Base-by-base conservation (phyloP, 495 filamentous ascomycete species). In the Penicillium simplicissimum region DNA sequence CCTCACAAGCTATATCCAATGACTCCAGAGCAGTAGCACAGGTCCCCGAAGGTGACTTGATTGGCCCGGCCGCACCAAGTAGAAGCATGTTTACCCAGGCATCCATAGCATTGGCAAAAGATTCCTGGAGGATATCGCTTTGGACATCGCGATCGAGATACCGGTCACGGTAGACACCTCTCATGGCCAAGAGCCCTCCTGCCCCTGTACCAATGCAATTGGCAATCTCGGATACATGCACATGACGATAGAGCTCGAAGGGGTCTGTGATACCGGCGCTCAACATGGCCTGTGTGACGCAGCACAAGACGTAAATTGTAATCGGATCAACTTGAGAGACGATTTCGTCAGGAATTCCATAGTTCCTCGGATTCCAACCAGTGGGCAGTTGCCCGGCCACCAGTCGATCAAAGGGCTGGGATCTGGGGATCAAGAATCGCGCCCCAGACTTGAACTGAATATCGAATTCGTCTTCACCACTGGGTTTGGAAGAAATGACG, bases 31-130 rank as follows among this genome's bases (percentile, higher is more conserved):
- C 88, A 0, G 93, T 97, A 47, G 93, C 93, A 77, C 93, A 97
- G 57, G 93, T 92, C 74, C 93, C 93, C 53, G 96, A 91, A 9
- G 93, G 93, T 0, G 94, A 96, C 81, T 96, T 96, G 82, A 97
- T 96, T 14, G 93, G 93, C 59, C 93, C 93, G 34, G 94, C 95
- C 8, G 93, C 96, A 11, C 93, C 96, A 52, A 97, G 75, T 34
- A 97, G 79, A 65, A 97, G 76, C 93, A 97, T 97, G 79, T 97
- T 97, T 54, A 96, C 92, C 93, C 93, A 97, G 6, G 93, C 93
- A 59, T 88, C 86, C 91, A 96, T 96, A 17, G 93, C 96, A 76
- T 97, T 97, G 82, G 96, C 96, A 82, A 97, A 97, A 2, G 93
- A 96, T 72, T 97, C 93, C 69, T 97, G 93, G 15, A 97, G 82